phyloP scores from a whole-genome alignment of 1,284 basidiomycete genomes.

The Taiwanofungus camphoratus region DNA sequence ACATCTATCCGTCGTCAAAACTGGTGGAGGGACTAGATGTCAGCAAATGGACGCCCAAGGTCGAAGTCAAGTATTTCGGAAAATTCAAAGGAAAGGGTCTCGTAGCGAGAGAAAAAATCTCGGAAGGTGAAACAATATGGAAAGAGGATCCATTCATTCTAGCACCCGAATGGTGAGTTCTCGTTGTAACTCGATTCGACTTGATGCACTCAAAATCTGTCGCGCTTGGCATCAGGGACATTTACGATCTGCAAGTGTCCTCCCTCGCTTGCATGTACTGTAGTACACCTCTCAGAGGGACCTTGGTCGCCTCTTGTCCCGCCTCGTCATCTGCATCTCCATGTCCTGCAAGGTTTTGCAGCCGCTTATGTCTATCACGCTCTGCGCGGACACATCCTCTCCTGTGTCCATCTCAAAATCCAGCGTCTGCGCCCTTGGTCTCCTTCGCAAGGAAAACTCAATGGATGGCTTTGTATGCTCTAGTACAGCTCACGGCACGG shows the following conservation, averaged over 20 bases:
- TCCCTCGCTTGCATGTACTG: constrained; percentile 61
- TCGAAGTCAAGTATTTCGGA: constrained; percentile 67
- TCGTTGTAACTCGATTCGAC: background rate
- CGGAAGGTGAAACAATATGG: constrained; percentile 74
- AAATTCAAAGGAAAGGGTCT: constrained; percentile 79
- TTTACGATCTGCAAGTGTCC: constrained; percentile 57
- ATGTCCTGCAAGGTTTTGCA: constrained; percentile 74
- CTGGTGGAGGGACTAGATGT: constrained; percentile 64
- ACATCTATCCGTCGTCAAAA: constrained; percentile 53
- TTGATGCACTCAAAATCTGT: too few relatives aligned
- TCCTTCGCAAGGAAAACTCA: constrained; percentile 49
- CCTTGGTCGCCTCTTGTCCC: constrained; percentile 47
- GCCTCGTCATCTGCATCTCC: constrained; percentile 34
- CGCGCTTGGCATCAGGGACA: constrained; percentile 61
- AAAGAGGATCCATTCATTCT: constrained; percentile 74
- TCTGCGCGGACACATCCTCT: constrained; percentile 62
- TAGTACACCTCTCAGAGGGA: constrained; percentile 52
- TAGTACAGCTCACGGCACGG: constrained; percentile 59
- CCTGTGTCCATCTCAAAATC: constrained; percentile 73
- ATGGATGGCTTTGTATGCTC: constrained; percentile 76
- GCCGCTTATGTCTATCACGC: constrained; percentile 63
- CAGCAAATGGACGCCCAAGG: constrained; percentile 54
- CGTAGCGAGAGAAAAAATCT: constrained; percentile 62
- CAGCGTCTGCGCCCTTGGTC: constrained; percentile 56
- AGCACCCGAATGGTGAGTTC: constrained; percentile 62